A percentile compares a stretch with the other conserved stretches of the same genome.
Evolutionary conservation across 176 grass and related monocot species (phyloP).

Genomic region (Eleusine indica): DNA sequence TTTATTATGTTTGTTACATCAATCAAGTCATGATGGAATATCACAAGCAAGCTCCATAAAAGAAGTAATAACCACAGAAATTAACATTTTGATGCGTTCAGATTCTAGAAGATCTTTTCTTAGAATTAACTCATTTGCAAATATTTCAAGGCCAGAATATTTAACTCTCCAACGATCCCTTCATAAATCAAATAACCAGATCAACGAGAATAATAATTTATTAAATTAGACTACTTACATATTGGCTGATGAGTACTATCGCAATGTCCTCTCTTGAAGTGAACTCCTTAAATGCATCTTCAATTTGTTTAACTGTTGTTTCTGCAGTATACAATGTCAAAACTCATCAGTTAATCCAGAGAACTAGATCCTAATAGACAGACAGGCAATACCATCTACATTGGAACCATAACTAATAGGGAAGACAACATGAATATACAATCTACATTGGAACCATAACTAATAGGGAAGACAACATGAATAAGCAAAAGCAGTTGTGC

Average conservation of each 20-base stretch:
- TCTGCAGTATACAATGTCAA: conserved; percentile 15
- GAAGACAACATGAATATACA: neutral
- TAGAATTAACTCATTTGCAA: neutral
- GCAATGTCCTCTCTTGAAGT: conserved; percentile 29
- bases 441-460: neutral
- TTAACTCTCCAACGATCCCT: conserved; percentile 7
- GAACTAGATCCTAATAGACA: neutral
- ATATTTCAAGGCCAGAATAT: neutral
- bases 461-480: neutral
- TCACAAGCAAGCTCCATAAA: neutral
- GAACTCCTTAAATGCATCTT: conserved; percentile 44
- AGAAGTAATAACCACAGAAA: neutral
- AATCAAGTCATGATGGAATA: neutral
- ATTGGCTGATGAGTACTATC: conserved; percentile 31
- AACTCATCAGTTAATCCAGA: neutral
- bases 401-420: neutral
- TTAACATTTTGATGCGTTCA: neutral
- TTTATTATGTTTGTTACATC: neutral
- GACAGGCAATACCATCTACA: conserved; percentile 3
- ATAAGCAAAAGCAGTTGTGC: neutral
- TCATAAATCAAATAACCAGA: neutral
- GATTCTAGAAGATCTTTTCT: neutral
- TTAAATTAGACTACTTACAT: neutral
- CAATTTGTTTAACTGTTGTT: conserved; percentile 38
- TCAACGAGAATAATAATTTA: neutral